These are phyloP conservation scores for Phytophthora capsici DNA, from an alignment of 352 stramenopile species.

Conservation along the genomic window DNA sequence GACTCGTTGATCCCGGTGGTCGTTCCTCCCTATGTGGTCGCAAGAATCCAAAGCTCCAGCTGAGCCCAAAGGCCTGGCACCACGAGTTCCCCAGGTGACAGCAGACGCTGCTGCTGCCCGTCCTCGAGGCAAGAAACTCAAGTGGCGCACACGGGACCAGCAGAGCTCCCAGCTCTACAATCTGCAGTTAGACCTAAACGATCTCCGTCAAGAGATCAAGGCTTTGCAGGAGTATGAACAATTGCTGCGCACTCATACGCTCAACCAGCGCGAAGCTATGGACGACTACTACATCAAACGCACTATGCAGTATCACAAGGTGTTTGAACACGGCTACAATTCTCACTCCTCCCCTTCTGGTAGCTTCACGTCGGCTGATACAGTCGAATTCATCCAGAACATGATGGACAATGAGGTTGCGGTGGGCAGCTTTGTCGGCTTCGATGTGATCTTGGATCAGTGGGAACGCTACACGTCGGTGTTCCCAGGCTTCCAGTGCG, in stretches of 20 bases:
- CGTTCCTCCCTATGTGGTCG: slow-evolving; percentile 5
- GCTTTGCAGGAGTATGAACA: slow-evolving; percentile 40
- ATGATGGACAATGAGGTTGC: slow-evolving; percentile 55
- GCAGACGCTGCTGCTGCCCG: slow-evolving; percentile 24
- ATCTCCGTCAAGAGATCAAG: slow-evolving; percentile 56
- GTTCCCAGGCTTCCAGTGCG: slow-evolving; percentile 41
- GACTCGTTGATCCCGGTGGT: slow-evolving; percentile 7
- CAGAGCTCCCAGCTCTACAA: slow-evolving; percentile 70
- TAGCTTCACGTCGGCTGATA: slow-evolving; percentile 16
- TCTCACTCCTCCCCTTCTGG: neutral
- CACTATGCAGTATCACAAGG: slow-evolving; percentile 60
- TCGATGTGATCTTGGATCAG: slow-evolving; percentile 44
- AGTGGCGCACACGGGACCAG: slow-evolving; percentile 64
- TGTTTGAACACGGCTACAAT: slow-evolving; percentile 62
- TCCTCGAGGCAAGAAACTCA: slow-evolving; percentile 45
- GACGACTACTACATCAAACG: slow-evolving; percentile 56
- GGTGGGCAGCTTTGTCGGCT: slow-evolving; percentile 34
- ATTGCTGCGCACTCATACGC: slow-evolving; percentile 37
- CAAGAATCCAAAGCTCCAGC: slow-evolving; percentile 14
- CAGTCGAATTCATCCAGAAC: slow-evolving; percentile 47
- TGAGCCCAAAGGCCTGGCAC: slow-evolving; percentile 24
- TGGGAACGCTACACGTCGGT: slow-evolving; percentile 54
- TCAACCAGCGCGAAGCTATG: slow-evolving; percentile 52
- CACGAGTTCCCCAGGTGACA: slow-evolving; percentile 20
- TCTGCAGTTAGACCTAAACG: slow-evolving; percentile 58